Conservation (phyloP, 2,329 filamentous ascomycete species). For the Diaporthe sp. region DNA sequence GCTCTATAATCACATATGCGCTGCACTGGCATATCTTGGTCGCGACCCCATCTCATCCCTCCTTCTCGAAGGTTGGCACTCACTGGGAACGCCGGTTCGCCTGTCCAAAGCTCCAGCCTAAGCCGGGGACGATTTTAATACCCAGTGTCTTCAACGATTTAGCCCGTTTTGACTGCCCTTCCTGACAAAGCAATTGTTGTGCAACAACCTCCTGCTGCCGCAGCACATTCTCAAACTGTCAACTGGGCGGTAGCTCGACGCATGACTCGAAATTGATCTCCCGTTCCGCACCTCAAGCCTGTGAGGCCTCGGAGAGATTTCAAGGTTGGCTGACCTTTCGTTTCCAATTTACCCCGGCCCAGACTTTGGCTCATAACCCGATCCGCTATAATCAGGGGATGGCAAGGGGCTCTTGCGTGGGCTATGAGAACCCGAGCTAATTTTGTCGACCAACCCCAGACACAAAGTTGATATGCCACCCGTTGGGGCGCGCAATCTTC, state of each 20-base stretch:
- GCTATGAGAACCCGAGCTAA: constrained; percentile 23
- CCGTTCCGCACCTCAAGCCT: constrained; percentile 16
- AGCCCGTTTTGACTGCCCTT: background rate
- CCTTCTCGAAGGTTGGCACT: background rate
- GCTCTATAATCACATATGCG: constrained; percentile 13
- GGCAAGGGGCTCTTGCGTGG: constrained; percentile 28
- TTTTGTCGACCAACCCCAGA: constrained; percentile 16
- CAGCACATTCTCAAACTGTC: background rate
- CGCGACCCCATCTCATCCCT: background rate
- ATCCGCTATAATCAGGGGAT: constrained; percentile 32
- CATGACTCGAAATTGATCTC: constrained; percentile 29
- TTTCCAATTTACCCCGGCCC: constrained; percentile 19
- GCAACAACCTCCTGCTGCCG: background rate
- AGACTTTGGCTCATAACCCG: constrained; percentile 17
- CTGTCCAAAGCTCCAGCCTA: background rate
- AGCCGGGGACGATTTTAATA: background rate
- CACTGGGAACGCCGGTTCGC: background rate
- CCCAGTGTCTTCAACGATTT: background rate
- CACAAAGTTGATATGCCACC: constrained; percentile 16
- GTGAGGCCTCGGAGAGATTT: constrained; percentile 12
- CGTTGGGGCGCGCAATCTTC: background rate
- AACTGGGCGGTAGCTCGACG: background rate
- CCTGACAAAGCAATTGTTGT: background rate
- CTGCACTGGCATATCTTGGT: constrained; percentile 14
- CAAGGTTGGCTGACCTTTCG: constrained; percentile 27